Evolutionary conservation across 345 rosid genomes (phyloP), one percentile per base, ranked within the genome.

Genomic region (Rhodamnia rubescens): DNA sequence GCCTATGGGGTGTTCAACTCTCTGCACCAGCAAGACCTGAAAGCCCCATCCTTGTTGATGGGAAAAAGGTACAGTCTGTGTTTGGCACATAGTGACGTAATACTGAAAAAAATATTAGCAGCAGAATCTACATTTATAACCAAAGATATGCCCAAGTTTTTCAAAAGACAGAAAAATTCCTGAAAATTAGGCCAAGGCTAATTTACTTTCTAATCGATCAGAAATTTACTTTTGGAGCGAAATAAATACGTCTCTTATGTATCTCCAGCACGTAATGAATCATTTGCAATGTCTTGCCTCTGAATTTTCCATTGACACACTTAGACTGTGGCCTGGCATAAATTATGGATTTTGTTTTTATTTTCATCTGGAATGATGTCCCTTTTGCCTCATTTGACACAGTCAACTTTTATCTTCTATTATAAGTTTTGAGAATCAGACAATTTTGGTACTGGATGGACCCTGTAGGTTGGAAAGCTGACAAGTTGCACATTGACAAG

Each of bases 21-120:
- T 92, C 98, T 85, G 98, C 92, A 84, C 90, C 91, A 74, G 98
- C 94, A 26, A 95, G 93, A 88, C 94, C 98, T 8, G 98, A 94
- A 83, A 93, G 95, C 88, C 85, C 89, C 42, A 93, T 96, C 82
- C 92, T 87, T 51, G 82, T 92, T 81, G 88, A 94, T 44, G 98
- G 94, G 86, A 94, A 92, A 91, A 96, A 94, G 93, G 98, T 93
- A 83, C 3, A 36, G 47, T 18, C 80, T 69, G 14, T 36, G 80
- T 56, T 56, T 56, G 47, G 47, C 36, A 0, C 18, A 69, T 18
- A 69, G 47, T 16, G 24, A 69, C 11, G 47, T 9, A 36, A 21
- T 69, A 18, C 75, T 64, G 22, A 69, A 0, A 69, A n/a, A 18
- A 69, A 36, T 69, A 36, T 69, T 1, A 5, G 9, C 80, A 69